Percentiles rank a stretch among this genome's conserved stretches.
Evolutionary conservation across 345 rosid genomes (phyloP).

Genomic region (Cardamine occulta): DNA sequence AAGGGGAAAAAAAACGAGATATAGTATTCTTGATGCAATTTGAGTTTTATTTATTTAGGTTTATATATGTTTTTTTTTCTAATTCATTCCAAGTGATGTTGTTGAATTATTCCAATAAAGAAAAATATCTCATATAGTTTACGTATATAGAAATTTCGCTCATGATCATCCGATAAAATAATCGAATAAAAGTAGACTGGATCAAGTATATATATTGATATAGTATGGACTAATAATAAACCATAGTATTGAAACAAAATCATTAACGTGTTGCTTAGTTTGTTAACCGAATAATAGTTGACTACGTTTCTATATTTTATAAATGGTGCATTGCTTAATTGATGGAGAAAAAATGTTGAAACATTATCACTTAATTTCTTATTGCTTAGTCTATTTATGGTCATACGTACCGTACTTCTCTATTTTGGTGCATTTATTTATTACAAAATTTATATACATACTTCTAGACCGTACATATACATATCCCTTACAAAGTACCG

Average conservation of each 20-base stretch:
- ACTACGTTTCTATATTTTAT: neutral
- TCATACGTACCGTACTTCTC: constrained; percentile 15
- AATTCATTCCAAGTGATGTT: constrained; percentile 11
- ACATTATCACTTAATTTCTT: constrained; percentile 25
- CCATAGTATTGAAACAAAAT: neutral
- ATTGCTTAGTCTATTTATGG: neutral
- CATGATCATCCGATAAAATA: neutral
- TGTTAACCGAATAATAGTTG: neutral
- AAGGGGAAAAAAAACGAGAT: neutral
- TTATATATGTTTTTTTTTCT: neutral
- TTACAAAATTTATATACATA: neutral
- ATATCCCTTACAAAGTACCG: neutral
- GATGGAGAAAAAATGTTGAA: constrained; percentile 31
- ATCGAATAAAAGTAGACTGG: neutral
- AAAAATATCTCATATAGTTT: neutral
- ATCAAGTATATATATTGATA: neutral
- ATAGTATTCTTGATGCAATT: constrained; percentile 35
- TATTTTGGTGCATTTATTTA: constrained; percentile 7
- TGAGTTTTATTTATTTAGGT: constrained; percentile 31
- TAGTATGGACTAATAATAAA: neutral
- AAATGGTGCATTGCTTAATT: constrained; percentile 31
- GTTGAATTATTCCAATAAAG: neutral
- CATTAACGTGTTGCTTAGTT: constrained; percentile 16
- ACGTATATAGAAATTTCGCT: neutral
- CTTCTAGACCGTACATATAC: neutral